phyloP scores from a whole-genome alignment of 2,329 filamentous ascomycete genomes.

The Neonectria coccinea region DNA sequence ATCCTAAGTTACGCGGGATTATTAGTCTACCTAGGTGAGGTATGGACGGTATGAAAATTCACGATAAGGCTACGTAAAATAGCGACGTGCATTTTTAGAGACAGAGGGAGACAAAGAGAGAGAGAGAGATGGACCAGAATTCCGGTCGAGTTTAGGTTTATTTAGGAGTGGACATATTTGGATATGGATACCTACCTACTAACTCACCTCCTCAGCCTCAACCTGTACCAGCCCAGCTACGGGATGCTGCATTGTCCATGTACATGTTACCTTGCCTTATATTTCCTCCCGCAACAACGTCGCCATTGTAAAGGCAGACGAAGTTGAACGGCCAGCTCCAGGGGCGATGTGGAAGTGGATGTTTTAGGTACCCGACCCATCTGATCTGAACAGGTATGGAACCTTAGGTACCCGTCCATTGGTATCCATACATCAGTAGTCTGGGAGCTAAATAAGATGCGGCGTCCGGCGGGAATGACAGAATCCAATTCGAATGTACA shows the following conservation, averaged over 20 bases:
- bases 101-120: too few relatives aligned
- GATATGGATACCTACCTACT: neutral
- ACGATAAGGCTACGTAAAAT: neutral
- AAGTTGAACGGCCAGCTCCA: neutral
- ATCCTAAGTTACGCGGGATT: too few relatives aligned
- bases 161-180: neutral
- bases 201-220: neutral
- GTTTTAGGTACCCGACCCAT: slow-evolving; percentile 1
- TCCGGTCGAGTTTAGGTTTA: neutral
- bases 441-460: neutral
- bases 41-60: too few relatives aligned
- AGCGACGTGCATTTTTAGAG: neutral
- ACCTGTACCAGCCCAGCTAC: neutral
- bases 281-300: neutral
- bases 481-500: neutral
- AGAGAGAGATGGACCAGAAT: neutral
- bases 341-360: neutral
- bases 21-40: too few relatives aligned
- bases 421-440: neutral
- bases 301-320: neutral
- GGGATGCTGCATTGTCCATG: neutral
- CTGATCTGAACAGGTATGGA: neutral
- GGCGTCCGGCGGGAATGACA: slow-evolving; percentile 5
- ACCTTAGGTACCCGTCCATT: neutral
- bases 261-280: neutral